These are phyloP conservation scores for Megacollybia marginata DNA, from an alignment of 768 basidiomycete species.

Conservation along the genomic window DNA sequence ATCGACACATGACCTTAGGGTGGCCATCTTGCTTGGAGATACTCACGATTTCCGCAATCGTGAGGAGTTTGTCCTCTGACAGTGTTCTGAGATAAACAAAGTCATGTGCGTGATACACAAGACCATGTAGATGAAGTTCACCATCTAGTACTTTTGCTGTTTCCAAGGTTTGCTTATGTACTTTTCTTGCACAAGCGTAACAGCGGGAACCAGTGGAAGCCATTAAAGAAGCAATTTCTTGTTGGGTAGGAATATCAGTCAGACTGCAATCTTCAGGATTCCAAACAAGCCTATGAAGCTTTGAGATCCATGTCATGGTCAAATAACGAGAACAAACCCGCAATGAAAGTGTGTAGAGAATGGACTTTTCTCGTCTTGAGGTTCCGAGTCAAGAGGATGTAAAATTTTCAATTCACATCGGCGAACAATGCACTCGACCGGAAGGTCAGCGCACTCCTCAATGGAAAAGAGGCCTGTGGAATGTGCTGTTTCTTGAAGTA, in stretches of 20 bases:
- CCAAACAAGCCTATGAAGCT: slow-evolving; percentile 38
- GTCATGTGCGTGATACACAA: slow-evolving; percentile 49
- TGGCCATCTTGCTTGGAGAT: slow-evolving; percentile 20
- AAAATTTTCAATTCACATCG: slow-evolving; percentile 47
- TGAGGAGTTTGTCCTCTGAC: slow-evolving; percentile 23
- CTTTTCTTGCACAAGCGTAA: too few species aligned
- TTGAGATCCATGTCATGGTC: background rate
- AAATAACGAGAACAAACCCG: slow-evolving; percentile 29
- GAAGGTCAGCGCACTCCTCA: slow-evolving; percentile 48
- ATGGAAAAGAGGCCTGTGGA: slow-evolving; percentile 51
- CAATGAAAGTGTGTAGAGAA: slow-evolving; percentile 47
- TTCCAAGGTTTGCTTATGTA: too few species aligned
- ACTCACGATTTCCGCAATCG: slow-evolving; percentile 49
- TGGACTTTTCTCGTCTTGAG: slow-evolving; percentile 30
- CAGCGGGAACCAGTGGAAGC: slow-evolving; percentile 32
- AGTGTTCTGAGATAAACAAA: slow-evolving; percentile 49
- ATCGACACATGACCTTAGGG: slow-evolving; percentile 26
- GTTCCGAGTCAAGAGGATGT: slow-evolving; percentile 34
- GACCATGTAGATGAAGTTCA: slow-evolving; percentile 17
- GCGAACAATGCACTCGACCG: slow-evolving; percentile 47
- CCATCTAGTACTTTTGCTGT: too few species aligned
- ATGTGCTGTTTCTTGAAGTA: slow-evolving; percentile 62
- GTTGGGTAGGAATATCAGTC: slow-evolving; percentile 31
- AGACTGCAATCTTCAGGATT: slow-evolving; percentile 41
- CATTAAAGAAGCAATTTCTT: slow-evolving; percentile 19